phyloP scores from a whole-genome alignment of 805 yeast genomes.

The Candida koratica region DNA sequence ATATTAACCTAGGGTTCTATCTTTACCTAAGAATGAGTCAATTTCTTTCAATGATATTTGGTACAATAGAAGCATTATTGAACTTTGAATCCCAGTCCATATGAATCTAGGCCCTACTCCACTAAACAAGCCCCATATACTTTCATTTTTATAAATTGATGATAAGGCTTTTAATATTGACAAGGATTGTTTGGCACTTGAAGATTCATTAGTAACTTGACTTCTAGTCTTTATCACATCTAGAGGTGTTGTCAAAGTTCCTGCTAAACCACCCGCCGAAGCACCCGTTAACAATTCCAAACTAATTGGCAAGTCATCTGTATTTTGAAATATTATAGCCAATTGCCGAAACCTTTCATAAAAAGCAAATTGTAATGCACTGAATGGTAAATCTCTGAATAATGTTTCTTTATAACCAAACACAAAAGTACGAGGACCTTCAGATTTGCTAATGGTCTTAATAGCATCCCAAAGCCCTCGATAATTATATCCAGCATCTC shows the following conservation, averaged over 20 bases:
- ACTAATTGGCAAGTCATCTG: slow-evolving; percentile 48
- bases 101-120: slow-evolving; percentile 96
- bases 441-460: slow-evolving; percentile 54
- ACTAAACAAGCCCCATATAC: slow-evolving; percentile 73
- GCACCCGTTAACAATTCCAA: slow-evolving; percentile 87
- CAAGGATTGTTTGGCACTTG: slow-evolving; percentile 11
- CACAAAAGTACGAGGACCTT: slow-evolving; percentile 74
- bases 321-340: slow-evolving; percentile 43
- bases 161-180: slow-evolving; percentile 32
- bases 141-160: slow-evolving; percentile 64
- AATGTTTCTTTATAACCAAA: slow-evolving; percentile 94
- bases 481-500: slow-evolving; percentile 80
- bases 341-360: slow-evolving; percentile 75
- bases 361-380: slow-evolving; percentile 93
- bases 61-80: slow-evolving; percentile 86
- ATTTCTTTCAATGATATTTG: slow-evolving; percentile 67
- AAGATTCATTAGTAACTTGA: slow-evolving; percentile 69
- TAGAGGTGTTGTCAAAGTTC: slow-evolving; percentile 81
- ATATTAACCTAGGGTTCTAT: background rate
- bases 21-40: slow-evolving; percentile 12
- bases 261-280: slow-evolving; percentile 92
- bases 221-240: slow-evolving; percentile 91
- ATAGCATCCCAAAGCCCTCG: slow-evolving; percentile 70
- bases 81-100: slow-evolving; percentile 95
- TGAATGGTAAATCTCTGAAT: slow-evolving; percentile 88